phyloP scores from a whole-genome alignment of 2,329 filamentous ascomycete genomes.

The Fusarium sacchari region DNA sequence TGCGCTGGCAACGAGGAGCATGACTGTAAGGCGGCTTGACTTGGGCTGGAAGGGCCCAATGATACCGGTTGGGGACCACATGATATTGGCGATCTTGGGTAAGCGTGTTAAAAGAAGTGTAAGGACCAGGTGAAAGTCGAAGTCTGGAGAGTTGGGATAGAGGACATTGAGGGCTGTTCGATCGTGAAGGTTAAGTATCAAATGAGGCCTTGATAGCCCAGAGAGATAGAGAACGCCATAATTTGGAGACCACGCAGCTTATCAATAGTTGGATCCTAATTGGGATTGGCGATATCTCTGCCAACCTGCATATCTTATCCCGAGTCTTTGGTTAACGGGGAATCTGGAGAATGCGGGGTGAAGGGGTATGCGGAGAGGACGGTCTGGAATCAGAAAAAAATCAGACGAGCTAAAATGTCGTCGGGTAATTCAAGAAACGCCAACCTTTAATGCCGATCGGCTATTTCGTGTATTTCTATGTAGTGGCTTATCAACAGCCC shows the following conservation, averaged over 20 bases:
- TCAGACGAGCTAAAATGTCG: not conserved
- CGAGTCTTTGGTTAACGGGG: not conserved
- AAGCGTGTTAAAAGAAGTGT: fast-evolving
- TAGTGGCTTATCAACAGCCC: not conserved
- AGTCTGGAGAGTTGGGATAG: fast-evolving
- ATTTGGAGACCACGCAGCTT: not conserved
- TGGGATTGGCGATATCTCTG: not conserved
- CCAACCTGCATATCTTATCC: not conserved
- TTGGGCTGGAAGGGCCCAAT: not conserved
- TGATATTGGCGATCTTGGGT: fast-evolving
- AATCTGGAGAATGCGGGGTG: not conserved
- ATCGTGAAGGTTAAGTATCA: not conserved
- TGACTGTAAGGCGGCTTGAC: not conserved
- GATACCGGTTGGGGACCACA: not conserved
- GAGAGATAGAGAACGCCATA: not conserved
- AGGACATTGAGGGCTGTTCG: not conserved
- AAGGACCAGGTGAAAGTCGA: fast-evolving
- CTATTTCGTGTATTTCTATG: too few relatives aligned
- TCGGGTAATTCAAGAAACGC: not conserved
- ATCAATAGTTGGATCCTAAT: not conserved
- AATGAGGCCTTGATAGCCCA: not conserved
- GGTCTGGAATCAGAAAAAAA: not conserved
- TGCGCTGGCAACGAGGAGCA: not conserved
- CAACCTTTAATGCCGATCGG: not conserved
- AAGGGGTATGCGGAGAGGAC: not conserved